Percentiles rank a stretch among this genome's conserved stretches.
phyloP scores from a whole-genome alignment of 257 asterid species.

The Schizonepeta tenuifolia region DNA sequence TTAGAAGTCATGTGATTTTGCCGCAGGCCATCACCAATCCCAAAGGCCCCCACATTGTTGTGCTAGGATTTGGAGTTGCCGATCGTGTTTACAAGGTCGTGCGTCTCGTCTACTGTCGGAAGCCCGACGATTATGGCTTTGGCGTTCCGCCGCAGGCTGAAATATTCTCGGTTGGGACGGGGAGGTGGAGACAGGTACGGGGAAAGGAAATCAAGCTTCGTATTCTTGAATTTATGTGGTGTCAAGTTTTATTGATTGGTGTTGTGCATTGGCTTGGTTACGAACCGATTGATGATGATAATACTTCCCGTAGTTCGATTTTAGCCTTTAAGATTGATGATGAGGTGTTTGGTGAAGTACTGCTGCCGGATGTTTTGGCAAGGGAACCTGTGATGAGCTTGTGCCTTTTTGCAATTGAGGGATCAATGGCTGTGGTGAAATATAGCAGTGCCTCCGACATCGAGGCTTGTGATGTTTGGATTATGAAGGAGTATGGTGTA shows the following conservation, averaged over 20 bases:
- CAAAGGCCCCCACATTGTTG: slow-evolving; percentile 32
- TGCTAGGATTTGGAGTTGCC: slow-evolving; percentile 56
- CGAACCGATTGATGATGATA: slow-evolving; percentile 6
- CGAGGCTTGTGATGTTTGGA: slow-evolving; percentile 53
- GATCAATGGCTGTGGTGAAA: slow-evolving; percentile 45
- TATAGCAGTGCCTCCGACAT: slow-evolving; percentile 20
- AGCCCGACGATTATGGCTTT: slow-evolving; percentile 17
- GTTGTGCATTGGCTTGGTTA: slow-evolving; percentile 57
- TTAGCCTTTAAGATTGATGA: slow-evolving; percentile 43
- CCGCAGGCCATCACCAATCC: slow-evolving; percentile 45
- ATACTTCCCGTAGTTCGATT: slow-evolving; percentile 33
- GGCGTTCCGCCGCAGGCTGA: slow-evolving; percentile 50
- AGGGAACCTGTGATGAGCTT: slow-evolving; percentile 26
- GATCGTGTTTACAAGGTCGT: slow-evolving; percentile 54
- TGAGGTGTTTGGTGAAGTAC: slow-evolving; percentile 51
- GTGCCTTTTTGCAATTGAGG: slow-evolving; percentile 31
- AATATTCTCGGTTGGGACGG: slow-evolving; percentile 39
- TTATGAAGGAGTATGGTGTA: slow-evolving; percentile 60
- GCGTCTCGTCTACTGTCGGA: slow-evolving; percentile 50
- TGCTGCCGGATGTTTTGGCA: slow-evolving; percentile 48
- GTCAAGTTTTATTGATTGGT: slow-evolving; percentile 47
- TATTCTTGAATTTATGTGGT: slow-evolving; percentile 41
- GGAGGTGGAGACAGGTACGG: slow-evolving; percentile 49
- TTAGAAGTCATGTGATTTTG: slow-evolving; percentile 38
- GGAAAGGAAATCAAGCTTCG: slow-evolving; percentile 31